Conservation (phyloP, 257 asterid genomes). For the Forsythia suspensa region DNA sequence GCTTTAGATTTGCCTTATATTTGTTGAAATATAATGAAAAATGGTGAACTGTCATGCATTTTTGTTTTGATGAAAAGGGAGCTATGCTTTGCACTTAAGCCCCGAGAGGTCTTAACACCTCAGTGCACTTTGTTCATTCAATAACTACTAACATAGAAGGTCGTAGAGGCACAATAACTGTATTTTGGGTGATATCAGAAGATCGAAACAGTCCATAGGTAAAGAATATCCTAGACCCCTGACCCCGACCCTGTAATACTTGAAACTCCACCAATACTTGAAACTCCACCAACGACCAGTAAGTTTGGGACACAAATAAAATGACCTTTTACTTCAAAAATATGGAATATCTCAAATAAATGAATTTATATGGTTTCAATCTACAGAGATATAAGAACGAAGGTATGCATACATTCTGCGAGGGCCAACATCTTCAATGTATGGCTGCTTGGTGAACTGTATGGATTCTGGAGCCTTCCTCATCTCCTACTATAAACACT, state of each 20-base stretch:
- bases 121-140: neutral
- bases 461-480: conserved; percentile 32
- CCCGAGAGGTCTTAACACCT: neutral
- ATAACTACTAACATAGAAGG: neutral
- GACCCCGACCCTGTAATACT: neutral
- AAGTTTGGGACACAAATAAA: neutral
- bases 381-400: neutral
- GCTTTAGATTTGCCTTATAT: neutral
- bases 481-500: conserved; percentile 41
- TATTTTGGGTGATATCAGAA: no score
- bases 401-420: conserved; percentile 59
- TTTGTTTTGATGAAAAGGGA: neutral
- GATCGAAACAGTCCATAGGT: no score
- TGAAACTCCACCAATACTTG: neutral
- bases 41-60: neutral
- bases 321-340: neutral
- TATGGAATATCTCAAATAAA: neutral
- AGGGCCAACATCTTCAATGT: conserved; percentile 84
- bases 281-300: neutral
- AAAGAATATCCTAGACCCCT: neutral
- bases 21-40: neutral
- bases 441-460: conserved; percentile 70
- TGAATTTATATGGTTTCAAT: neutral
- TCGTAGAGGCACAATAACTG: neutral
- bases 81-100: neutral